These are phyloP conservation scores for Epichloe sp. DNA, from an alignment of 2,329 filamentous ascomycete genomes.

Conservation along the genomic window DNA sequence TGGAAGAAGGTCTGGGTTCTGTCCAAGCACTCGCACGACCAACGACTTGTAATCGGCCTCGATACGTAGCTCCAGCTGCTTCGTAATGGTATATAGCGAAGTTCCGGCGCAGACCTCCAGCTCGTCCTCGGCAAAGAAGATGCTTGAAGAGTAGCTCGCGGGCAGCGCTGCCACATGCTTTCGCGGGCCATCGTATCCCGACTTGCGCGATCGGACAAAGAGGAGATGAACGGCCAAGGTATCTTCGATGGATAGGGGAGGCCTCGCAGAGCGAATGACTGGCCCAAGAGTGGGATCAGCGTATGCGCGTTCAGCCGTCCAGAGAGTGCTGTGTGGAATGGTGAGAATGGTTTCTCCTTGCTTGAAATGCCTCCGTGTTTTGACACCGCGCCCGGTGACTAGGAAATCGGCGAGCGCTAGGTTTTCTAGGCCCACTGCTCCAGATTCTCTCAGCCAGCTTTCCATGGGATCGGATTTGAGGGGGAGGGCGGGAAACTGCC, in stretches of 20 bases:
- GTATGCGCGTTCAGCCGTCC: conserved; percentile 20
- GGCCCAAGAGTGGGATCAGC: conserved; percentile 19
- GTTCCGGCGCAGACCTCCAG: conserved; percentile 19
- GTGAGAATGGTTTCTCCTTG: conserved; percentile 21
- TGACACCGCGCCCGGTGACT: conserved; percentile 19
- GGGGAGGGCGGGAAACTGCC: too few relatives aligned
- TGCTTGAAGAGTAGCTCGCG: conserved; percentile 20
- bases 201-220: conserved; percentile 20
- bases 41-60: conserved; percentile 18
- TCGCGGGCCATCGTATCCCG: conserved; percentile 17
- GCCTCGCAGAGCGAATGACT: conserved; percentile 16
- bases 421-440: conserved; percentile 17
- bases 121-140: conserved; percentile 21
- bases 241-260: conserved; percentile 21
- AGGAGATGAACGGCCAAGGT: conserved; percentile 20
- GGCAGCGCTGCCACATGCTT: conserved; percentile 18
- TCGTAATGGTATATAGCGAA: conserved; percentile 20
- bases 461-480: conserved; percentile 14
- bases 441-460: conserved; percentile 18
- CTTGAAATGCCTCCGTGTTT: conserved; percentile 16
- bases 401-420: conserved; percentile 20
- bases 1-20: conserved; percentile 20
- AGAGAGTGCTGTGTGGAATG: conserved; percentile 17
- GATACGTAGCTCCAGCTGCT: conserved; percentile 16
- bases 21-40: conserved; percentile 15